Evolutionary conservation across 768 basidiomycete genomes (phyloP).

Genomic region (Cystofilobasidium bisporidii): DNA sequence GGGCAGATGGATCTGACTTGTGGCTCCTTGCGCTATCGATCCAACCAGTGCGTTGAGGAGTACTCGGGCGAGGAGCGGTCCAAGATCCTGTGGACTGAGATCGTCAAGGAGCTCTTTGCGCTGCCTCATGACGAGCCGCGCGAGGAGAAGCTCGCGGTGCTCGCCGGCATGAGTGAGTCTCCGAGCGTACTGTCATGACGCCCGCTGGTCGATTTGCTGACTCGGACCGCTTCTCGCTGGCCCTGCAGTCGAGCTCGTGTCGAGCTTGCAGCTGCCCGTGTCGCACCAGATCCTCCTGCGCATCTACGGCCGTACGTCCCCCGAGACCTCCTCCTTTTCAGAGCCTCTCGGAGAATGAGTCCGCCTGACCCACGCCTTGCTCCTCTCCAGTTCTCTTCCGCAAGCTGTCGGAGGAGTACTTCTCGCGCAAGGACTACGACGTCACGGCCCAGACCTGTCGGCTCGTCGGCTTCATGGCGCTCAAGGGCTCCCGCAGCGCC

Average conservation of each 20-base stretch:
- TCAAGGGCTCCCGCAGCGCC: neutral
- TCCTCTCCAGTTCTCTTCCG: slow-evolving; percentile 20
- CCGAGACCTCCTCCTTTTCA: neutral
- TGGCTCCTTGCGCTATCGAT: neutral
- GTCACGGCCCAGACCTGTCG: slow-evolving; percentile 26
- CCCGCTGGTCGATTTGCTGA: slow-evolving; percentile 49
- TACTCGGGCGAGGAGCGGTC: slow-evolving; percentile 27
- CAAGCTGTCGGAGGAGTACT: slow-evolving; percentile 26
- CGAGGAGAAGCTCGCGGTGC: slow-evolving; percentile 72
- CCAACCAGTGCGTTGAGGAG: slow-evolving; percentile 25
- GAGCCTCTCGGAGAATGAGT: no score
- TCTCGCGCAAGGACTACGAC: slow-evolving; percentile 25
- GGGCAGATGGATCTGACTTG: no score
- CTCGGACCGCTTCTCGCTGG: slow-evolving; percentile 64
- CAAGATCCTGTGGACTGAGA: slow-evolving; percentile 47
- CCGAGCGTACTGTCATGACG: slow-evolving; percentile 27
- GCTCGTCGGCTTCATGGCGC: slow-evolving; percentile 9
- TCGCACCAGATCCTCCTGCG: slow-evolving; percentile 26
- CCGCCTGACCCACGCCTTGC: neutral
- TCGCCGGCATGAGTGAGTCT: slow-evolving; percentile 70
- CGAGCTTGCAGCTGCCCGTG: slow-evolving; percentile 15
- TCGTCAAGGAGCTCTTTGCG: slow-evolving; percentile 68
- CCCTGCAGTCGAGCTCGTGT: slow-evolving; percentile 14
- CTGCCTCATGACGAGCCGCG: slow-evolving; percentile 71
- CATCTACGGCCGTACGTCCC: slow-evolving; percentile 29